A percentile compares a stretch with the other conserved stretches of the same genome.
phyloP scores from a whole-genome alignment of 2,329 filamentous ascomycete species.

The Pseudocercospora ulei region DNA sequence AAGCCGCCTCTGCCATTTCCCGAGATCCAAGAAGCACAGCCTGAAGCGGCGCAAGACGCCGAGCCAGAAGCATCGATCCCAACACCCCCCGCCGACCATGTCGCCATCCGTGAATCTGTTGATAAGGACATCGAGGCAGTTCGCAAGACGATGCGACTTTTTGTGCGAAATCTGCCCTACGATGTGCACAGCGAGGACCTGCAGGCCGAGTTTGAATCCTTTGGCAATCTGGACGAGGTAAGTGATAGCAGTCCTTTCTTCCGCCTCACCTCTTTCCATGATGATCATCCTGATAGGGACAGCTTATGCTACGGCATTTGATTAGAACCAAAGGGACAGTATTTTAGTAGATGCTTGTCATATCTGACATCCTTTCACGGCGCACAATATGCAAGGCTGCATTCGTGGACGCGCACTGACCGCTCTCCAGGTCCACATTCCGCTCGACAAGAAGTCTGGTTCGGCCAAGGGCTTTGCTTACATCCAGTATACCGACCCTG shows the following conservation, averaged over 20 bases:
- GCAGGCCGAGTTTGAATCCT: conserved; percentile 58
- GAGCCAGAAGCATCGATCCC: conserved; percentile 20
- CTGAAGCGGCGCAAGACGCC: conserved; percentile 10
- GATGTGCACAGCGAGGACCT: conserved; percentile 68
- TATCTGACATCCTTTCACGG: conserved; percentile 43
- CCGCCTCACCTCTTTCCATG: conserved; percentile 43
- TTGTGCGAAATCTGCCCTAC: conserved; percentile 82
- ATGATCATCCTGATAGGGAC: conserved; percentile 99
- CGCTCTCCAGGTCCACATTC: conserved; percentile 64
- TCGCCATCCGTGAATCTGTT: conserved; percentile 29
- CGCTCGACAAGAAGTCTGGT: conserved; percentile 59
- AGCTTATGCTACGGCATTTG: conserved; percentile 91
- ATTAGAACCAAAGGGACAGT: conserved; percentile 76
- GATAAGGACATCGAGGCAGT: conserved; percentile 52
- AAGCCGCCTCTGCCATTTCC: too few species aligned
- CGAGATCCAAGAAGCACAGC: conserved; percentile 1
- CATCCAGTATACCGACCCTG: conserved; percentile 63
- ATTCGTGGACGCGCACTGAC: conserved; percentile 7
- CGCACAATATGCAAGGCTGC: conserved; percentile 2
- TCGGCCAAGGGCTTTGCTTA: conserved; percentile 84
- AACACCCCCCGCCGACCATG: conserved; percentile 34
- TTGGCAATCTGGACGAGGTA: conserved; percentile 80
- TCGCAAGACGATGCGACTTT: conserved; percentile 64
- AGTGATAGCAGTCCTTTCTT: conserved; percentile 36
- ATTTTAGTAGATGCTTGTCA: conserved; percentile 99